Base-by-base conservation (phyloP, 2,329 filamentous ascomycete species). In the Chaetomium sp. region DNA sequence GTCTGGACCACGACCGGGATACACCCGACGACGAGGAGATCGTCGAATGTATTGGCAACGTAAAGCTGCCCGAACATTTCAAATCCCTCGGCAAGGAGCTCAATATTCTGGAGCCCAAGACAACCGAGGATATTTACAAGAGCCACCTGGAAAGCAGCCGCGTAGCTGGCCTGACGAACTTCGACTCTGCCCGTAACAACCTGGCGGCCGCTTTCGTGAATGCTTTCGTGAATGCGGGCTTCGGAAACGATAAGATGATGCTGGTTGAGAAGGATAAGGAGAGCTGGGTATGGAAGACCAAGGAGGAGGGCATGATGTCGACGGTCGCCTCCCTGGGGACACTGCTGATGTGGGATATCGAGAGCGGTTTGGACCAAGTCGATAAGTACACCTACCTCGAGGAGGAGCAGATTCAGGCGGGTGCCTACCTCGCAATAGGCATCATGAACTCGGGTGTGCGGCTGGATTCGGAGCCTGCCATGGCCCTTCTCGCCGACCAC, bases 271-370 rank as follows among this genome's bases (percentile, higher is more conserved):
- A 91, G 65, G 89, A 93, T 68, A 96, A 96, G 81, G 89, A 90
- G 72, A 91, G 90, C 68, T 99, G 95, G 94, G 92, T 99, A 4
- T 99, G 93, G 92, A 99, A 98, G 82, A 98, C 96, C 23, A 99
- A 99, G 79, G 93, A 96, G 50, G 93, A 97, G 73, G 95, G 95
- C 69, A 97, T 97, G 93, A 85, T 97, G 78, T 98, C 95, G 1
- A 97, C 94, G 0, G 91, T 96, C 47, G 96, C 96, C 4, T 98
- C 95, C 0, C 80, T 97, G 71, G 95, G 95, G 74, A 94, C 95
- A 72, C 83, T 99, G 21, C 83, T 97, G 75, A 86, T 96, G 73
- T 97, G 95, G 91, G 94, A 99, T 74, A 89, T 97, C 25, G 94
- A 98, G 74, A 89, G 87, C 70, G 95, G 94, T 62, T 82, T 99